Evolutionary conservation across 2,329 filamentous ascomycete species (phyloP), one percentile per base, ranked within the genome.

Genomic region (Penicillium sp.): DNA sequence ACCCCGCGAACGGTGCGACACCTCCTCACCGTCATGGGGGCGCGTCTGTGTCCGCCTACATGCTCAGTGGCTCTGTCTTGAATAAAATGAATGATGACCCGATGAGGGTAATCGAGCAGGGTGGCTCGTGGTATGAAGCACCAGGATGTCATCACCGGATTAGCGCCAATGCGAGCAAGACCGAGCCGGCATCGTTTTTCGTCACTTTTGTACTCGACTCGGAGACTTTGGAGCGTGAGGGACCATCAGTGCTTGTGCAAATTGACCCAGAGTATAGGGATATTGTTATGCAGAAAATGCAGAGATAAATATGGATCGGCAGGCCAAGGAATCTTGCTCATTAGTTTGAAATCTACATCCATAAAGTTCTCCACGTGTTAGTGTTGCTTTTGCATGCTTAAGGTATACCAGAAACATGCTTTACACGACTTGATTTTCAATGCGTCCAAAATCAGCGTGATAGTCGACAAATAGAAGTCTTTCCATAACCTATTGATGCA

Each of bases 41-140:
- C 2, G 75, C 75, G 3, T 68, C 73, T 0, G 74, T 76, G 7
- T 59, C 71, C 1, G 76, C 66, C 1, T 63, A 72, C 20, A 64
- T 79, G 2, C 53, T 75, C 30, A 62, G 64, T 16, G 77, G 76
- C 14, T 58, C 65, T 5, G 48, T 76, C 5, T 55, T 75, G 5
- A 80, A 76, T 47, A 75, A 77, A 20, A 81, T 81, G 78, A 80
- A 81, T 35, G 60, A 75, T 7, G 71, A 75, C 4, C 71, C 72
- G 2, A 73, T 76, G 24, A 61, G 67, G 41, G 58, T 74, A 1
- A 69, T 75, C 45, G 20, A 61, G 1, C 52, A 65, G 0, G 76
- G 76, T 0, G 71, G 74, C 9, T 71, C 62, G 7, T 79, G 74
- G 58, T 69, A 68, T 18, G 77, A 81, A 59, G 65, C 70, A 2